Evolutionary conservation across 768 basidiomycete species (phyloP).

Genomic region (Piloderma croceum): DNA sequence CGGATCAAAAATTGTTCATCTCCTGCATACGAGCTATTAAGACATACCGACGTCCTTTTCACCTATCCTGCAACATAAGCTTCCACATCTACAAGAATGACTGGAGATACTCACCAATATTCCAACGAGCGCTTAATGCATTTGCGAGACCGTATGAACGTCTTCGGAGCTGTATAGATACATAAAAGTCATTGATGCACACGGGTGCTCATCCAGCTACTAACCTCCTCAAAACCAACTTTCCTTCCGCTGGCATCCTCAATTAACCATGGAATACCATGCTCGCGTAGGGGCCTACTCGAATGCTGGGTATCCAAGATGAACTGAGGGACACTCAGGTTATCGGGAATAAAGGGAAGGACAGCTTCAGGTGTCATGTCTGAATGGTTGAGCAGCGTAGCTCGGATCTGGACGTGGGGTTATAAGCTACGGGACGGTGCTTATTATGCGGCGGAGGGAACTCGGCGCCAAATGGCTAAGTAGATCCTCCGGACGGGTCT

Average conservation of each 20-base stretch:
- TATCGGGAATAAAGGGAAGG: slow-evolving; percentile 48
- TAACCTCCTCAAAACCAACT: slow-evolving; percentile 44
- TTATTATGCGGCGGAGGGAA: not conserved
- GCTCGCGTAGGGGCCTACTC: slow-evolving; percentile 40
- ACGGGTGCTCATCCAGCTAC: slow-evolving; percentile 4
- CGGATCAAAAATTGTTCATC: not conserved
- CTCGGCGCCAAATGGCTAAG: slow-evolving; percentile 23
- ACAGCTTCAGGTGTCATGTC: slow-evolving; percentile 15
- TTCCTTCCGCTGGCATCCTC: slow-evolving; percentile 47
- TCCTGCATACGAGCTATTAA: not conserved
- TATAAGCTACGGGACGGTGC: not conserved
- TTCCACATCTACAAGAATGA: too few relatives aligned
- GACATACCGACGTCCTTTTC: slow-evolving; percentile 47
- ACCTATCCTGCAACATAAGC: too few relatives aligned
- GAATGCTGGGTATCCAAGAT: slow-evolving; percentile 44
- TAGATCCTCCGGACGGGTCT: slow-evolving; percentile 26
- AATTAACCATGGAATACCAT: slow-evolving; percentile 49
- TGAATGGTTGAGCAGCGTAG: slow-evolving; percentile 25
- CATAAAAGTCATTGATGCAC: not conserved
- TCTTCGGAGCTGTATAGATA: slow-evolving; percentile 27
- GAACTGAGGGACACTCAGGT: slow-evolving; percentile 64
- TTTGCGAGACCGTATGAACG: slow-evolving; percentile 52
- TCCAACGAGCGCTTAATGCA: slow-evolving; percentile 42
- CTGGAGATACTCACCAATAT: slow-evolving; percentile 41
- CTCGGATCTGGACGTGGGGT: slow-evolving; percentile 1